A percentile compares a stretch with the other conserved stretches of the same genome.
Evolutionary conservation across 2,329 filamentous ascomycete genomes (phyloP).

Genomic region (Xylariaceae sp.): DNA sequence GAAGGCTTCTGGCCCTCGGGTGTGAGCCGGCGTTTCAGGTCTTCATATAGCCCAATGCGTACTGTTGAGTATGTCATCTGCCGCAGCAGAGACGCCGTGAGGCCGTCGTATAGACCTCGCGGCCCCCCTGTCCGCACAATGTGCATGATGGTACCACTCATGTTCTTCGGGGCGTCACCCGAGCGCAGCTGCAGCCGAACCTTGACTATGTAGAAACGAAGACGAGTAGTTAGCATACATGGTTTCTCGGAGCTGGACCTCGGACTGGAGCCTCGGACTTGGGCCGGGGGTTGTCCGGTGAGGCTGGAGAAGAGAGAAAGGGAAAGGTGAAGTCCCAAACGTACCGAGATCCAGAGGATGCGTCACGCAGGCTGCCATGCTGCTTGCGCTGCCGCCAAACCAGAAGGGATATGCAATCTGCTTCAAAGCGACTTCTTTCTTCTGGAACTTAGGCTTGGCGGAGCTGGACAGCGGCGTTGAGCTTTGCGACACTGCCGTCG

Average conservation of each 20-base stretch:
- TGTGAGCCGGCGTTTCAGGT: constrained; percentile 70
- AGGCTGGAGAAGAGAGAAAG: neutral
- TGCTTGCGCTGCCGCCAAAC: constrained; percentile 95
- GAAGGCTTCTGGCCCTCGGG: constrained; percentile 49
- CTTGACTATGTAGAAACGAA: constrained; percentile 44
- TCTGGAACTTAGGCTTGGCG: constrained; percentile 30
- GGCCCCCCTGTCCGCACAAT: constrained; percentile 71
- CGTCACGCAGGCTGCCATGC: constrained; percentile 84
- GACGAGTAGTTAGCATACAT: neutral
- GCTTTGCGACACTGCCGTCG: constrained; percentile 22
- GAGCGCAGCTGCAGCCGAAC: constrained; percentile 81
- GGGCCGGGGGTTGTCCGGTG: too few species aligned
- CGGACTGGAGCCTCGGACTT: too few species aligned
- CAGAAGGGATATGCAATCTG: constrained; percentile 68
- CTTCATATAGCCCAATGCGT: constrained; percentile 93
- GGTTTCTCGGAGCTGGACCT: too few species aligned
- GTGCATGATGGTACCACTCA: constrained; percentile 80
- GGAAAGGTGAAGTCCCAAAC: constrained; percentile 32
- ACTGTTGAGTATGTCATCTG: constrained; percentile 96
- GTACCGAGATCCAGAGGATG: constrained; percentile 88
- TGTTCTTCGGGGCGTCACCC: constrained; percentile 68
- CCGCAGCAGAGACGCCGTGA: constrained; percentile 86
- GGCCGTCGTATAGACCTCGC: constrained; percentile 80
- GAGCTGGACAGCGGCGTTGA: constrained; percentile 15
- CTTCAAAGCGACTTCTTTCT: constrained; percentile 40